Evolutionary conservation across 371 early-diverging fungal species (phyloP), one percentile per base, ranked within the genome.

Genomic region (Coemansia sp.): DNA sequence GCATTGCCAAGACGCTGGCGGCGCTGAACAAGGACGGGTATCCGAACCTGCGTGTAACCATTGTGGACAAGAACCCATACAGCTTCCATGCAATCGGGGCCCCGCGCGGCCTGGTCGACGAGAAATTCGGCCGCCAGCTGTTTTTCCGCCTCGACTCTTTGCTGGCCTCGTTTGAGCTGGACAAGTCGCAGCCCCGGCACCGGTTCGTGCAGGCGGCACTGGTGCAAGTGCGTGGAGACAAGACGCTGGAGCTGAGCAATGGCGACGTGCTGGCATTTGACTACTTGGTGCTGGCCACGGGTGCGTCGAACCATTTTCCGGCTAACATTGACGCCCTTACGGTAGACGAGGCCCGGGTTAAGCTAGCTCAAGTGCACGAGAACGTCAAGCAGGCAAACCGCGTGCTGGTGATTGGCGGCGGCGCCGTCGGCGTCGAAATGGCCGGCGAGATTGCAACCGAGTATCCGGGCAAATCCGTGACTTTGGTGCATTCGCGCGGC

Each of bases 391-490:
- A 51, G 0, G 84, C 87, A 10, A 55, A 78, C 3, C 71, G 75
- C 0, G 70, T 87, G 40, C 50, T 87, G 9, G 70, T 87, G 46
- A 69, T 85, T 8, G 87, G 87, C 33, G 84, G 85, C 40, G 86
- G 87, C 2, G 77, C 85, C 3, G 81, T 82, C 0, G 85, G 86
- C 16, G 67, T 85, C n/a, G 88, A 88, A 58, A 60, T 81, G 1
- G 81, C 84, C 4, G 84, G 86, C 14, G 86, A 87, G 43, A 79
- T 85, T 11, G 75, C 72, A 3, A 67, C 68, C 9, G 60, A 55
- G 1, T 84, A 80, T 36, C 64, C 70, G 4, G 67, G 76, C 31
- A 86, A 86, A 62, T 58, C 72, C 6, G 62, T 87, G 42, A 84
- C 83, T 0, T 43, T 87, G 43, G 79, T 86, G 4, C 84, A 85